Evolutionary conservation across 1,284 basidiomycete genomes (phyloP).

Genomic region (Marasmius sp.): DNA sequence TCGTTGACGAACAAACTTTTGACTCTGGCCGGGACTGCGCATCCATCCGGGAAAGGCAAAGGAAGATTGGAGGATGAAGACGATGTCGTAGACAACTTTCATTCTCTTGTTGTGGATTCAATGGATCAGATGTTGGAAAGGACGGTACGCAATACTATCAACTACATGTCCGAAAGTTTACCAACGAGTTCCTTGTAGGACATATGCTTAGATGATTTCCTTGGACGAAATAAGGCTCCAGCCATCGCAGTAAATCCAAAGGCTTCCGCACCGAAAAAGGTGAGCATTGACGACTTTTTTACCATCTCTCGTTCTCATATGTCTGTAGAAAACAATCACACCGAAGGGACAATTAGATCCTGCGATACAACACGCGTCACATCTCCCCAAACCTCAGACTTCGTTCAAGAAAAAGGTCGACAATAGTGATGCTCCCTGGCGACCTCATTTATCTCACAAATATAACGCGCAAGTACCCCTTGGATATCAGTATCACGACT

Average conservation of each 20-base stretch:
- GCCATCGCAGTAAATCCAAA: slow-evolving; percentile 53
- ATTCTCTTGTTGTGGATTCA: slow-evolving; percentile 74
- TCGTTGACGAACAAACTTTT: slow-evolving; percentile 66
- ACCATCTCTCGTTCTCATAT: slow-evolving; percentile 7
- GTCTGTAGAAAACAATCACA: slow-evolving; percentile 4
- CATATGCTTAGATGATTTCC: slow-evolving; percentile 76
- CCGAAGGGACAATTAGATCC: slow-evolving; percentile 54
- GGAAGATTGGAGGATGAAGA: slow-evolving; percentile 68
- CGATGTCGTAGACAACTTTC: slow-evolving; percentile 82
- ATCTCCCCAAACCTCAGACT: slow-evolving; percentile 80
- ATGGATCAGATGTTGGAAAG: slow-evolving; percentile 86
- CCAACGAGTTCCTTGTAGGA: slow-evolving; percentile 48
- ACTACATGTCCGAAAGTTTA: not conserved
- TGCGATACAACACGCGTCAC: slow-evolving; percentile 65
- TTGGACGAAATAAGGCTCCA: slow-evolving; percentile 70
- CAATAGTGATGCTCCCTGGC: slow-evolving; percentile 61
- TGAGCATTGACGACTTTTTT: slow-evolving; percentile 9
- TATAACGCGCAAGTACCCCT: slow-evolving; percentile 80
- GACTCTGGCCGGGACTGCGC: slow-evolving; percentile 45
- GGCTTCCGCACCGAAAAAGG: slow-evolving; percentile 26
- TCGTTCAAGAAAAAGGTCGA: slow-evolving; percentile 60
- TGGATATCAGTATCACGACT: slow-evolving; percentile 52
- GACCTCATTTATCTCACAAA: slow-evolving; percentile 66
- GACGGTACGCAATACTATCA: slow-evolving; percentile 52
- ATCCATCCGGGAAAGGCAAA: slow-evolving; percentile 42